phyloP scores from a whole-genome alignment of 306 rosid species.

The Bauhinia variegata region DNA sequence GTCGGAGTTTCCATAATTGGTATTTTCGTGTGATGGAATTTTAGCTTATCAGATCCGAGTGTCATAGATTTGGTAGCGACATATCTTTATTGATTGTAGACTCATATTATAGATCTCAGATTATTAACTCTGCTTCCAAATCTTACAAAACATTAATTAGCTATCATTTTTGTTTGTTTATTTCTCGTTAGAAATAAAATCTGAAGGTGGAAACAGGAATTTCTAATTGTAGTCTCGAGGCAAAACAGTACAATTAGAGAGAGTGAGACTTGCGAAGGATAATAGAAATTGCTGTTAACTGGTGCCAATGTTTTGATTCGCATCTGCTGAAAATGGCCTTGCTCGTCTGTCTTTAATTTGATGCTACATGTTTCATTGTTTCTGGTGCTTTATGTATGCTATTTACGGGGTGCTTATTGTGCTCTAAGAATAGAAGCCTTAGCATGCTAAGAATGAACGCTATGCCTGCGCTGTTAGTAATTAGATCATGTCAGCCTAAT shows the following conservation, averaged over 20 bases:
- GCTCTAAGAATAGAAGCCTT: not conserved
- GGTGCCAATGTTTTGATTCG: not conserved
- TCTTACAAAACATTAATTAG: conserved; percentile 16
- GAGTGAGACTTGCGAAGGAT: too few species aligned
- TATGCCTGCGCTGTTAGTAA: not conserved
- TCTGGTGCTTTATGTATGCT: not conserved
- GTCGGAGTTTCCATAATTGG: conserved; percentile 26
- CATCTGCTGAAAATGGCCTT: not conserved
- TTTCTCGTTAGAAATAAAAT: too few species aligned
- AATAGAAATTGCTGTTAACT: too few species aligned
- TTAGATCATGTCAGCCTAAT: not conserved
- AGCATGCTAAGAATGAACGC: not conserved
- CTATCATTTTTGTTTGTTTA: too few species aligned
- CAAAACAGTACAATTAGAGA: too few species aligned
- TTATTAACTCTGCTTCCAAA: conserved; percentile 18
- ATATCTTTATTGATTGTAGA: not conserved
- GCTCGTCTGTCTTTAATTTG: not conserved
- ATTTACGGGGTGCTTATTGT: not conserved
- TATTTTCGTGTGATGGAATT: not conserved
- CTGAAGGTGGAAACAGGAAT: too few species aligned
- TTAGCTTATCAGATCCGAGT: conserved; percentile 46
- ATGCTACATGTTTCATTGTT: not conserved
- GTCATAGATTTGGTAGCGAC: conserved; percentile 8
- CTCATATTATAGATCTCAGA: conserved; percentile 35
- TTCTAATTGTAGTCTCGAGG: too few species aligned